Conservation (phyloP, 2,329 filamentous ascomycete species). For the Nectriaceae sp. region DNA sequence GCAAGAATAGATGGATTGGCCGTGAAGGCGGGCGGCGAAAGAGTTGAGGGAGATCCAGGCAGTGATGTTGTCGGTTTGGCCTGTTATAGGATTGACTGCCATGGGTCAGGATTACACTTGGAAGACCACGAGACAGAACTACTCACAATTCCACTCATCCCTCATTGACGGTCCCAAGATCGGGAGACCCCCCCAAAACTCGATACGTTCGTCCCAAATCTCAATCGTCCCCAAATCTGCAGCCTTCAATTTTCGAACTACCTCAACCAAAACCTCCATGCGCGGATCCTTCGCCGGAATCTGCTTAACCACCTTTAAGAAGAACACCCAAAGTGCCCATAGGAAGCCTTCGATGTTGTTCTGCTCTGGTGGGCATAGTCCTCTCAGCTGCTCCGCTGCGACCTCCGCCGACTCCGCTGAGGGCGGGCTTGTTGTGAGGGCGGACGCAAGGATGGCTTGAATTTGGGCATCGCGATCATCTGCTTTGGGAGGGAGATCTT, state of each 20-base stretch:
- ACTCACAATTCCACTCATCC: slow-evolving; percentile 32
- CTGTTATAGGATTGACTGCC: background rate
- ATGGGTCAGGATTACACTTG: background rate
- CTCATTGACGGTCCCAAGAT: slow-evolving; percentile 32
- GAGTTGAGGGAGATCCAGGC: slow-evolving; percentile 37
- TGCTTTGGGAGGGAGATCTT: too few relatives aligned
- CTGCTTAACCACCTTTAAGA: slow-evolving; percentile 25
- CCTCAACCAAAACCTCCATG: slow-evolving; percentile 23
- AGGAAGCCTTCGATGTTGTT: slow-evolving; percentile 26
- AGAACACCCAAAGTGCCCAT: slow-evolving; percentile 31
- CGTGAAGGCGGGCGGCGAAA: slow-evolving; percentile 34
- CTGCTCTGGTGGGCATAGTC: background rate
- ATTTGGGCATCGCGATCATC: background rate
- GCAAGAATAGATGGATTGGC: slow-evolving; percentile 21
- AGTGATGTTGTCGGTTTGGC: background rate
- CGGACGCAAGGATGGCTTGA: background rate
- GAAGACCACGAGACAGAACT: background rate
- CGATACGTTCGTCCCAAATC: slow-evolving; percentile 29
- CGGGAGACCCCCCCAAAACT: slow-evolving; percentile 34
- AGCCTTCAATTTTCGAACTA: slow-evolving; percentile 23
- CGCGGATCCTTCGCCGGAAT: slow-evolving; percentile 29
- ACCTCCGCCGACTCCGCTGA: background rate
- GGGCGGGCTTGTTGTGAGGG: background rate
- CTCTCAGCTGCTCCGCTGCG: background rate
- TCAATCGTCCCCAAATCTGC: slow-evolving; percentile 24